Conservation (phyloP, 1,139 yeast genomes). For the Yamadazyma sp. region DNA sequence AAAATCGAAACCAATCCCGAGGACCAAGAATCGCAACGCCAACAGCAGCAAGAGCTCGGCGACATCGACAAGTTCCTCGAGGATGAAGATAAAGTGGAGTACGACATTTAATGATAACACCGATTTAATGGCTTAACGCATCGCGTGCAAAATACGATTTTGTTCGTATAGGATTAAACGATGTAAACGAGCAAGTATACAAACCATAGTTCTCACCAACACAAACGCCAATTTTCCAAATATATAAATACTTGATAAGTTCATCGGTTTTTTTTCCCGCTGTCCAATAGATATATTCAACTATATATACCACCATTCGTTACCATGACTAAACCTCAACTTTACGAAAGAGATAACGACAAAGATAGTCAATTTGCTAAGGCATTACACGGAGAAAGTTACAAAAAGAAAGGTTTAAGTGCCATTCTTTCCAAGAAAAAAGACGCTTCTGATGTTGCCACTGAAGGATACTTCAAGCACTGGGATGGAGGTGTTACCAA, state of each 20-base stretch:
- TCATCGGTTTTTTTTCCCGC: neutral
- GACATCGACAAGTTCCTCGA: constrained; percentile 39
- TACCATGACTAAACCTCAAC: constrained; percentile 16
- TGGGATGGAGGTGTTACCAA: constrained; percentile 91
- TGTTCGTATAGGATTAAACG: constrained; percentile 8
- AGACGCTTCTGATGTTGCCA: constrained; percentile 81
- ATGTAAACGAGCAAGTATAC: constrained; percentile 11
- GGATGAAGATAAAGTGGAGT: constrained; percentile 43
- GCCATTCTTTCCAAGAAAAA: constrained; percentile 76
- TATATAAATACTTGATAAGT: constrained; percentile 8
- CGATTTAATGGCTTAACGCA: neutral
- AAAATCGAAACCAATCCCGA: no score
- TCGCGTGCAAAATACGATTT: neutral
- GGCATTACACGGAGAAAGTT: constrained; percentile 81
- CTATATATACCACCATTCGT: constrained; percentile 1
- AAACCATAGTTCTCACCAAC: no score
- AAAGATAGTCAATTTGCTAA: constrained; percentile 69
- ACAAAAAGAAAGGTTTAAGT: constrained; percentile 65
- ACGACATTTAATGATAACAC: constrained; percentile 23
- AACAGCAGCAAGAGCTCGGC: constrained; percentile 18
- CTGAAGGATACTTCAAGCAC: constrained; percentile 89
- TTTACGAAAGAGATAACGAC: constrained; percentile 40
- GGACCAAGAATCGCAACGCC: no score
- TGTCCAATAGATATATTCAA: constrained; percentile 2
- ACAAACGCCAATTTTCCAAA: constrained; percentile 4